A percentile compares a stretch with the other conserved stretches of the same genome.
These are phyloP conservation scores for Backusella tarrabulga DNA, from an alignment of 192 early-diverging fungal species.

Conservation along the genomic window DNA sequence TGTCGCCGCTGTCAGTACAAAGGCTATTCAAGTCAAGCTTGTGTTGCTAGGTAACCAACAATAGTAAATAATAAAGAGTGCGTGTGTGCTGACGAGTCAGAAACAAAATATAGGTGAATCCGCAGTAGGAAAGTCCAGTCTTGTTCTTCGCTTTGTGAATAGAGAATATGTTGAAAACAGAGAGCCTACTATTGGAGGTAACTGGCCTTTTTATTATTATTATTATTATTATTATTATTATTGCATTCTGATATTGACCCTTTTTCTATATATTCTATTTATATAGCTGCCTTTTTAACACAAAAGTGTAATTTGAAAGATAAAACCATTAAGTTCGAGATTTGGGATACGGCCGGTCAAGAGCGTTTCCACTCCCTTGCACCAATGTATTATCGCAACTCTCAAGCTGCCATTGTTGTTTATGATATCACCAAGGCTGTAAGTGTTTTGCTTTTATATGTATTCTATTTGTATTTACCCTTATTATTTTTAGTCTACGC, in stretches of 20 bases:
- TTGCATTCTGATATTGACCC: not conserved
- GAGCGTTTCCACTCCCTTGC: constrained; percentile 89
- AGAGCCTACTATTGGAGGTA: constrained; percentile 96
- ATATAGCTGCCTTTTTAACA: constrained; percentile 78
- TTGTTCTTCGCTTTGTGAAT: constrained; percentile 95
- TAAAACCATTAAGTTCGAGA: constrained; percentile 78
- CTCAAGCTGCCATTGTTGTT: constrained; percentile 95
- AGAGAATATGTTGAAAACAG: constrained; percentile 96
- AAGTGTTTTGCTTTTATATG: constrained; percentile 12
- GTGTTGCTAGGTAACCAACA: constrained; percentile 74
- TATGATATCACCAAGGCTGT: constrained; percentile 91
- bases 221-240: not conserved
- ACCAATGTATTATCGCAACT: constrained; percentile 98
- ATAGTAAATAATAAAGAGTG: not conserved
- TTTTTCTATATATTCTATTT: not conserved
- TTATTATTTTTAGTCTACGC: constrained; percentile 55
- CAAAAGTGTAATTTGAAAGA: constrained; percentile 95
- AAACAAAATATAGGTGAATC: constrained; percentile 61
- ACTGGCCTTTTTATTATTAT: not conserved
- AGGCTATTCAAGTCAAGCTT: constrained; percentile 96
- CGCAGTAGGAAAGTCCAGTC: constrained; percentile 97
- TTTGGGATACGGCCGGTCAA: constrained; percentile 95
- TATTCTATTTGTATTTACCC: not conserved
- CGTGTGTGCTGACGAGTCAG: not conserved
- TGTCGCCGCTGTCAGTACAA: constrained; percentile 25